These are phyloP conservation scores for Leishmania major DNA, from an alignment of 208 protist species.

Conservation along the genomic window DNA sequence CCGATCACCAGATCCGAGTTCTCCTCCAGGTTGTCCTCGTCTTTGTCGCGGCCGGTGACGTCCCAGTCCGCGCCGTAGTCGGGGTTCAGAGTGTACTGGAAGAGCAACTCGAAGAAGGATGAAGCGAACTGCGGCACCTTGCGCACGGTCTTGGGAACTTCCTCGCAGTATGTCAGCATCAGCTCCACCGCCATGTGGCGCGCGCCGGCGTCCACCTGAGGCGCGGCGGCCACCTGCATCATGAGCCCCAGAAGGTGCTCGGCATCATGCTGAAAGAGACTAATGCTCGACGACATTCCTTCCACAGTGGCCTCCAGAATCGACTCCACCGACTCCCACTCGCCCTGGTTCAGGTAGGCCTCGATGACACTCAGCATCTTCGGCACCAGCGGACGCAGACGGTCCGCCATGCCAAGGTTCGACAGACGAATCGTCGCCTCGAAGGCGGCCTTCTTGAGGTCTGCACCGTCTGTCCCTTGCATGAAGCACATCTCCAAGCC, in stretches of 20 bases:
- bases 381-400: conserved; percentile 58
- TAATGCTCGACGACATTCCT: conserved; percentile 45
- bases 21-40: conserved; percentile 72
- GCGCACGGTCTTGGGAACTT: conserved; percentile 70
- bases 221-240: conserved; percentile 73
- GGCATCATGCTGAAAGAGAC: conserved; percentile 62
- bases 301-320: conserved; percentile 64
- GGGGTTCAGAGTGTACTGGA: conserved; percentile 81
- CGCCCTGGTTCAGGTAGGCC: conserved; percentile 59
- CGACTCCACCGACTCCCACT: conserved; percentile 66
- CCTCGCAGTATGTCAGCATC: conserved; percentile 83
- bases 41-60: conserved; percentile 41
- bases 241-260: conserved; percentile 60
- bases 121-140: conserved; percentile 81
- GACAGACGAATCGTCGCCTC: conserved; percentile 63
- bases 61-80: conserved; percentile 75
- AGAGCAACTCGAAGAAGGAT: conserved; percentile 85
- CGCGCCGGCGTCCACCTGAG: conserved; percentile 44
- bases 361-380: conserved; percentile 70
- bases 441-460: conserved; percentile 64
- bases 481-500: conserved; percentile 66
- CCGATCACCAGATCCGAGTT: conserved; percentile 70
- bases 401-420: conserved; percentile 33
- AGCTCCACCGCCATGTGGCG: conserved; percentile 87
- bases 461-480: conserved; percentile 22